Evolutionary conservation across 169 alveolate genomes (phyloP), one percentile per base, ranked within the genome.

Genomic region (Plasmodium inui): DNA sequence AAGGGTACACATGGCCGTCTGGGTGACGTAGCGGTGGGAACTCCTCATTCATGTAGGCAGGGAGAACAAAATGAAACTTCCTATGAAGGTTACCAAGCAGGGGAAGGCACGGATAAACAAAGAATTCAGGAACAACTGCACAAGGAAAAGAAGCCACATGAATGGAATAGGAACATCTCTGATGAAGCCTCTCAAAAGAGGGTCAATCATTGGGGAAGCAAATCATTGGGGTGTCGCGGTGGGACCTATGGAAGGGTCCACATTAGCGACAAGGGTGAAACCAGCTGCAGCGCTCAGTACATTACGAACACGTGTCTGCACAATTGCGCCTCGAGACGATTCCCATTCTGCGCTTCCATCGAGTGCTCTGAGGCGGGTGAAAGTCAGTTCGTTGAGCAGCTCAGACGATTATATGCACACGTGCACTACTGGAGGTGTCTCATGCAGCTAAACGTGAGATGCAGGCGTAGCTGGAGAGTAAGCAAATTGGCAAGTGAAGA

Each of bases 351-450:
- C 12, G 17, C 39, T 17, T 30, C 55, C 17, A 12, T 44, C 6
- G 84, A 2, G 17, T 41, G 84, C 55, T 8, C 17, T n/a, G 26
- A 41, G 34, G 28, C 9, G 17, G 37, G 79, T n/a, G 57, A 84
- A 71, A 26, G 74, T n/a, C 32, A 67, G 34, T 57, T 89, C 8
- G 73, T 89, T 41, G 72, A 67, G 30, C 78, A 79, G 28, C 12
- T 89, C 84, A 41, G 80, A 70, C 67, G 34, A 44, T 81, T 89
- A 44, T 80, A 80, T 41, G 72, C 82, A 22, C 89, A 89, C 44
- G 37, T 53, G 34, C 83, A 89, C 19, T 89, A 89, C 44, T 89
- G 94, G 94, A 44, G 50, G 82, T 80, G 37, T 80, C 90, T 89
- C 7, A 67, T 39, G 32, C 67, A 81, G 67, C 19, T 89, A 22